A percentile compares a stretch with the other conserved stretches of the same genome.
phyloP scores from a whole-genome alignment of 768 basidiomycete genomes.

The Tylopilus plumbeoviolaceoides region DNA sequence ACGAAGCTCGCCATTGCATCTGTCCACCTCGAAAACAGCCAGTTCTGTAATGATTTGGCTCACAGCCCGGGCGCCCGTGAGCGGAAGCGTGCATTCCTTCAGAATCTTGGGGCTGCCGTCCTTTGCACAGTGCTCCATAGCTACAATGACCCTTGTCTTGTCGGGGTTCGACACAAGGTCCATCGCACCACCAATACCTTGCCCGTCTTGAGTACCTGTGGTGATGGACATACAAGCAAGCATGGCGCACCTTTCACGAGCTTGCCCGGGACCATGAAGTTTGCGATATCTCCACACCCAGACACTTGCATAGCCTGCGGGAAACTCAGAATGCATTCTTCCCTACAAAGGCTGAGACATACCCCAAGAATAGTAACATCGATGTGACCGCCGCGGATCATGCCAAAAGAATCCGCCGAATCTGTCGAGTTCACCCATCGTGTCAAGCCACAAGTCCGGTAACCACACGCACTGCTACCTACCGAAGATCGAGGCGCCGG shows the following conservation, averaged over 20 bases:
- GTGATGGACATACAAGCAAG: constrained; percentile 1
- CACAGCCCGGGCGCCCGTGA: constrained; percentile 82
- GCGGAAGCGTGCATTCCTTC: constrained; percentile 71
- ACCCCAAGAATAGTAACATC: constrained; percentile 91
- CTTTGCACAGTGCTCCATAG: constrained; percentile 87
- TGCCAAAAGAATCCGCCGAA: constrained; percentile 87
- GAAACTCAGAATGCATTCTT: background rate
- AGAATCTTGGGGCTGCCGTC: constrained; percentile 86
- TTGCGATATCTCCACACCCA: constrained; percentile 85
- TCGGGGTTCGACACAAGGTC: constrained; percentile 93
- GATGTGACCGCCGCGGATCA: constrained; percentile 95
- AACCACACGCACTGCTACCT: constrained; percentile 46
- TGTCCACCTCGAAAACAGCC: constrained; percentile 83
- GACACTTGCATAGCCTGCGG: constrained; percentile 90
- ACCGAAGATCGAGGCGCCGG: constrained; percentile 88
- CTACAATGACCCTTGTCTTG: constrained; percentile 82
- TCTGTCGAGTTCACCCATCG: constrained; percentile 33
- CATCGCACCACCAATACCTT: constrained; percentile 93
- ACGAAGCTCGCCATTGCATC: constrained; percentile 59
- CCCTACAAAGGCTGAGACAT: constrained; percentile 40
- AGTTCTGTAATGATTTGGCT: constrained; percentile 91
- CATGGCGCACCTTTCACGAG: constrained; percentile 62
- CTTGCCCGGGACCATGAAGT: constrained; percentile 97
- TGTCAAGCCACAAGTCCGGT: constrained; percentile 20
- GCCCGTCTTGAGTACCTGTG: constrained; percentile 33